phyloP scores from a whole-genome alignment of 345 rosid genomes.

The Euclidium syriacum region DNA sequence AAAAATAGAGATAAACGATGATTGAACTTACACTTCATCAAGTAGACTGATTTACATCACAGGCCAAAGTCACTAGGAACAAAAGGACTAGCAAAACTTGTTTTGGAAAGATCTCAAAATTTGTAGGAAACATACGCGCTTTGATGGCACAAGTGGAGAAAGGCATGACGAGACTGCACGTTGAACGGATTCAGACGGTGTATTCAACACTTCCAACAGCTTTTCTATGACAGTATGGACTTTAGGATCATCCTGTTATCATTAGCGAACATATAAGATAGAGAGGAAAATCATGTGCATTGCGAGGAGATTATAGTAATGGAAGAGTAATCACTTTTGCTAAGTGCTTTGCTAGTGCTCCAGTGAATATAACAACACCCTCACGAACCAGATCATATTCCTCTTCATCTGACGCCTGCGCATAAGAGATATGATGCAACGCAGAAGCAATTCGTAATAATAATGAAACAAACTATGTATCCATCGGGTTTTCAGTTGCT shows the following conservation, averaged over 20 bases:
- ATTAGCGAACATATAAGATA: conserved; percentile 16
- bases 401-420: conserved; percentile 87
- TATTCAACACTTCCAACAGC: conserved; percentile 89
- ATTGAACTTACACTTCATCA: neutral
- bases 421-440: conserved; percentile 18
- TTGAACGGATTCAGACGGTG: conserved; percentile 99
- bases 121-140: conserved; percentile 48
- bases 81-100: neutral
- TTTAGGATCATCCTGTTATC: conserved; percentile 90
- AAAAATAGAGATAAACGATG: conserved; percentile 3
- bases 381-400: conserved; percentile 94
- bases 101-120: neutral
- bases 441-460: neutral
- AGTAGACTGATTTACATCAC: neutral
- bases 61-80: conserved; percentile 5
- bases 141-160: conserved; percentile 82
- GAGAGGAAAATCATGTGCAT: neutral
- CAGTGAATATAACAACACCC: conserved; percentile 95
- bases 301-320: neutral
- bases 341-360: conserved; percentile 92
- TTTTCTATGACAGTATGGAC: conserved; percentile 88
- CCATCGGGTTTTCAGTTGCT: conserved; percentile 6
- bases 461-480: neutral
- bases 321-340: conserved; percentile 48
- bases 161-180: conserved; percentile 89